Base-by-base conservation (phyloP, 371 early-diverging fungal genomes). In the Actinomortierella ambigua region DNA sequence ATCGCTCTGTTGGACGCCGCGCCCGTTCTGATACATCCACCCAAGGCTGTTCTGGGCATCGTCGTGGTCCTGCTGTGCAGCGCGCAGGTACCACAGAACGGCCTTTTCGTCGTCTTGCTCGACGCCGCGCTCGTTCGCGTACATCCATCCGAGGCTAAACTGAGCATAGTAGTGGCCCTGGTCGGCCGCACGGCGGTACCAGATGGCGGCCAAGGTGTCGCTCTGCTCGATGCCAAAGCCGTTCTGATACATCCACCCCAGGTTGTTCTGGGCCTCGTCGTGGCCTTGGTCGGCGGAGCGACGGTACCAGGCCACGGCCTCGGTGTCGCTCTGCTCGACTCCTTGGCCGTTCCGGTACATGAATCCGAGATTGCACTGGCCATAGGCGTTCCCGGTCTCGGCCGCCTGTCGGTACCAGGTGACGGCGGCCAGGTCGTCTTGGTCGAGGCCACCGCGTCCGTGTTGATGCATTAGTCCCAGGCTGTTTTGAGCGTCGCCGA, bases 341-440 rank as follows among this genome's bases (percentile, higher is more conserved):
- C 92, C 93, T 53, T 88, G 79, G 40, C 94, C 95, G 29, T 92
- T 89, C 77, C 93, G 93, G 67, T 91, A 92, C 58, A 91, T 90
- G 68, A 91, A 88, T 0, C 90, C 94, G 47, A 93, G 81, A 49
- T 93, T 93, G 79, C 90, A 92, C 75, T 91, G 88, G 15, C 90
- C 88, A 2, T 91, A 92, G 0, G 87, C 83, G 53, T 87, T 85
- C 20, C 83, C 84, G 55, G 84, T 84, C 20, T 67, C 77, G 0
- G 93, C 90, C 3, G 89, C 82, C 1, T 79, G 77, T 18, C 76
- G 71, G 65, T 90, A 93, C 88, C 90, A 93, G 51, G 79, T 79
- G 57, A 92, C 82, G 14, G 93, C 93, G 59, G 79, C 71, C 11
- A 67, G 65, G 20, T 87, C 82, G 68, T 93, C 82, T 52, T 84